Evolutionary conservation across 805 yeast genomes (phyloP).

Genomic region (Pichia cephalocereana): DNA sequence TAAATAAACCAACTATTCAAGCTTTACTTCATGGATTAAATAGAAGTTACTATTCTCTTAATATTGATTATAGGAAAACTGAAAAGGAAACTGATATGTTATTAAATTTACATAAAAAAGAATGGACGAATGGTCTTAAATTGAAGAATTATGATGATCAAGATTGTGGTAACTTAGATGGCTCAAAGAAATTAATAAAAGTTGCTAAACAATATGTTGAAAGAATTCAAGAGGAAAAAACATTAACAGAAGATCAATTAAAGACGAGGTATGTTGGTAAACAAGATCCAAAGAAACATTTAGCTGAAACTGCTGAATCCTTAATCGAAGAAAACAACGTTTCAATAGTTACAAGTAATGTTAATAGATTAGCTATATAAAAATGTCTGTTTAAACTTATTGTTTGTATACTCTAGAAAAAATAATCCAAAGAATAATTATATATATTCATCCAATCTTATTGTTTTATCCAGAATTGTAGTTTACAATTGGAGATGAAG

Average conservation of each 20-base stretch:
- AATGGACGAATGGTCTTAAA: slow-evolving; percentile 89
- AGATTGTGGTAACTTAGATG: slow-evolving; percentile 65
- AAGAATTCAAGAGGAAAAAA: slow-evolving; percentile 88
- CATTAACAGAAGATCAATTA: slow-evolving; percentile 75
- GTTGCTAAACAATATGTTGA: slow-evolving; percentile 85
- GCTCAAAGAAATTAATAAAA: slow-evolving; percentile 72
- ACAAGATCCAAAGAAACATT: slow-evolving; percentile 97
- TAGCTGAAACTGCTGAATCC: slow-evolving; percentile 78
- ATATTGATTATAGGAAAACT: slow-evolving; percentile 90
- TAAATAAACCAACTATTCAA: slow-evolving; percentile 94
- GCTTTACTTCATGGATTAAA: slow-evolving; percentile 95
- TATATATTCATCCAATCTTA: neutral
- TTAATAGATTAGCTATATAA: slow-evolving; percentile 83
- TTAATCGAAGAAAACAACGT: slow-evolving; percentile 87
- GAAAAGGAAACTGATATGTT: slow-evolving; percentile 89
- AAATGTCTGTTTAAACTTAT: neutral
- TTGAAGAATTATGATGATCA: slow-evolving; percentile 68
- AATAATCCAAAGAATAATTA: too few relatives aligned
- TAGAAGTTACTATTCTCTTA: slow-evolving; percentile 92
- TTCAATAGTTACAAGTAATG: slow-evolving; percentile 78
- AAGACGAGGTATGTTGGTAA: slow-evolving; percentile 96
- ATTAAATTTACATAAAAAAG: slow-evolving; percentile 85
- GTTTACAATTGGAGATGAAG: slow-evolving; percentile 50
- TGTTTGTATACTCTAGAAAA: neutral
- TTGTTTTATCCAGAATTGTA: slow-evolving; percentile 55